phyloP scores from a whole-genome alignment of 164 flowering plant species.

The Santalum album region DNA sequence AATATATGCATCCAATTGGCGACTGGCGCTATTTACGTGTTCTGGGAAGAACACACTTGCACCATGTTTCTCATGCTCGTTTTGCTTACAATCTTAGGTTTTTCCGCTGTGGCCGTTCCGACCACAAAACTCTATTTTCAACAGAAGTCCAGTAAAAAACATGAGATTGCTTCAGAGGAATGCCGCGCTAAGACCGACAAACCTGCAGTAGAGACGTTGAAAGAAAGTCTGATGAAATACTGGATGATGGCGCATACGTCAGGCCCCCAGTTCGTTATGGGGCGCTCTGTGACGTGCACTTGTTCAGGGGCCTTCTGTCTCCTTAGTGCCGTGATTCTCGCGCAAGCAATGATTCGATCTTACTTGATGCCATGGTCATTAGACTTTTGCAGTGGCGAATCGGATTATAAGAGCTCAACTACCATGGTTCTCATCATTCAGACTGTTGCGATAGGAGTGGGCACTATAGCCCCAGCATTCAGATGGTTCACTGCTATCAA shows the following conservation, averaged over 20 bases:
- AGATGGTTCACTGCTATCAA: slow-evolving; percentile 42
- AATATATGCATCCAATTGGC: slow-evolving; percentile 47
- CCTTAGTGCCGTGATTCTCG: slow-evolving; percentile 26
- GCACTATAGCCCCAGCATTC: slow-evolving; percentile 44
- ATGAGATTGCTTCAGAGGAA: slow-evolving; percentile 25
- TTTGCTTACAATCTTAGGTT: not conserved
- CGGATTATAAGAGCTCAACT: slow-evolving; percentile 59
- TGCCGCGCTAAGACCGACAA: slow-evolving; percentile 2
- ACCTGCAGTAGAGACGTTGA: no score
- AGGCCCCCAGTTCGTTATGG: slow-evolving; percentile 57
- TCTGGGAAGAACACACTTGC: slow-evolving; percentile 33
- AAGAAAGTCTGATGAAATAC: slow-evolving; percentile 24
- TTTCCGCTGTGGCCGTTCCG: slow-evolving; percentile 1
- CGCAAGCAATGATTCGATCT: slow-evolving; percentile 35
- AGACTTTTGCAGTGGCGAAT: slow-evolving; percentile 43
- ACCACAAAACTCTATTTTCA: slow-evolving; percentile 12
- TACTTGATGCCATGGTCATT: slow-evolving; percentile 30
- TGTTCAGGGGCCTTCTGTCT: slow-evolving; percentile 49
- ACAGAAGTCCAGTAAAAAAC: slow-evolving; percentile 20
- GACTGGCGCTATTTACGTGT: slow-evolving; percentile 46
- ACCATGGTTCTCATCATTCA: slow-evolving; percentile 29
- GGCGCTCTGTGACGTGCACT: slow-evolving; percentile 40
- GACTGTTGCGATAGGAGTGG: slow-evolving; percentile 35
- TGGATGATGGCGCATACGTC: slow-evolving; percentile 65
- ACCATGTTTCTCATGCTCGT: slow-evolving; percentile 14